phyloP scores from a whole-genome alignment of 176 grass and related monocot genomes.

The Zoysia japonica region DNA sequence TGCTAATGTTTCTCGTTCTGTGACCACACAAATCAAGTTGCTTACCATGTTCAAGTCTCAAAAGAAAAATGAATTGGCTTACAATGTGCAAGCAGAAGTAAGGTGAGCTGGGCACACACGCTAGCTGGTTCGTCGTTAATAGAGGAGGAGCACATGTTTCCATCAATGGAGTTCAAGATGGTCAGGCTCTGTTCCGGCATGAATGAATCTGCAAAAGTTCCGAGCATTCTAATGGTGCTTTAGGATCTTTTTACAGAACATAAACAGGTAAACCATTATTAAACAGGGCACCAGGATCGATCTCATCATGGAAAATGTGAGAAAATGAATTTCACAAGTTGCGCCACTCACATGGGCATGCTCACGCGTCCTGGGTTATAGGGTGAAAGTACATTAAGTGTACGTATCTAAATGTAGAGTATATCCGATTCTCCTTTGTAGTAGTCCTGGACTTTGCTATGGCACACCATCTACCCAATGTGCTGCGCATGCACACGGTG shows the following conservation, averaged over 20 bases:
- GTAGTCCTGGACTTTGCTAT: no score
- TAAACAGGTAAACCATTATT: neutral
- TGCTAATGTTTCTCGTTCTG: neutral
- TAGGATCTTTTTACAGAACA: neutral
- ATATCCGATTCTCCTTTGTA: no score
- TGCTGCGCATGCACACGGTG: no score
- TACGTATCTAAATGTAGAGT: neutral
- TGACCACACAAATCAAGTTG: no score
- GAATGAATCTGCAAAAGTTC: neutral
- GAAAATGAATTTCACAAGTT: slow-evolving; percentile 11
- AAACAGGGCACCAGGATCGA: no score
- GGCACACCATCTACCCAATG: no score
- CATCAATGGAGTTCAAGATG: neutral
- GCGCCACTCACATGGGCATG: slow-evolving; percentile 27
- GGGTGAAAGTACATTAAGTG: slow-evolving; percentile 16
- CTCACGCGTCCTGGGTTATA: slow-evolving; percentile 27
- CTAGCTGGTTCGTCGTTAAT: neutral
- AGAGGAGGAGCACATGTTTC: neutral
- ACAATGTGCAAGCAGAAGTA: neutral
- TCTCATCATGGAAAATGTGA: slow-evolving; percentile 15
- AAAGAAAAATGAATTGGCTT: neutral
- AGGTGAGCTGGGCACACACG: no score
- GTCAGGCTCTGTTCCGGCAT: neutral
- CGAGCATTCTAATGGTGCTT: neutral
- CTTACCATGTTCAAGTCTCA: no score